Evolutionary conservation across 2,329 filamentous ascomycete species (phyloP), one percentile per base, ranked within the genome.

Genomic region (Coniochaeta sp.): DNA sequence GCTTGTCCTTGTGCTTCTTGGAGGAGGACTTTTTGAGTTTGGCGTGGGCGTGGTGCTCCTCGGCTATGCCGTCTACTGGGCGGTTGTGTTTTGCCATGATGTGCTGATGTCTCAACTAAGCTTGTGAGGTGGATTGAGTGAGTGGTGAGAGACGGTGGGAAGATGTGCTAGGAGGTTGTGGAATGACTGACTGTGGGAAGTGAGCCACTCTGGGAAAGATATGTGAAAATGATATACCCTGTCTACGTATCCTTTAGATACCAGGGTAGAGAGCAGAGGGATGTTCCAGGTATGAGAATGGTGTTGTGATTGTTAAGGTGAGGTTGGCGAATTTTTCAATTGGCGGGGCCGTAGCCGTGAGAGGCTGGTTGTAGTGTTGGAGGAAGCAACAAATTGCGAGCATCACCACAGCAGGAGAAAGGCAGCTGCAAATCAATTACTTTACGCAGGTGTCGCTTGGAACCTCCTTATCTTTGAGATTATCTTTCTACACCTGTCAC

Each of bases 1-100:
- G 30, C 42, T 52, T 53, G 24, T 54, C 52, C 35, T 58, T 52
- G 35, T 26, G 38, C n/a, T 58, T 56, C 45, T 57, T 58, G 38
- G 48, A n/a, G n/a, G n/a, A n/a, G n/a, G n/a, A 51, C 16, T 55
- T 53, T 30, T 57, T 52, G 20, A 46, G 20, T 16, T 35, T 35
- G 45, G 10, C 45, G 14, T 18, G 26, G 26, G 45, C 45, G 26
- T 31, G 26, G 12, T 12, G 6, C 32, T 51, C 35, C 22, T 46
- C 20, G 6, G 48, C 20, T 16, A 14, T 9, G 38, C 6, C 4
- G 20, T 42, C 45, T 45, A 35, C 10, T 16, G 38, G 12, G 14
- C 28, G 18, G 20, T 33, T 55, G 33, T 48, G 32, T 22, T 49
- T 47, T 31, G 49, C 48, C 49, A 52, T 53, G 22, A 10, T 26